These are phyloP conservation scores for Ogataea parapolymorpha DNA, from an alignment of 805 yeast species.

Conservation along the genomic window DNA sequence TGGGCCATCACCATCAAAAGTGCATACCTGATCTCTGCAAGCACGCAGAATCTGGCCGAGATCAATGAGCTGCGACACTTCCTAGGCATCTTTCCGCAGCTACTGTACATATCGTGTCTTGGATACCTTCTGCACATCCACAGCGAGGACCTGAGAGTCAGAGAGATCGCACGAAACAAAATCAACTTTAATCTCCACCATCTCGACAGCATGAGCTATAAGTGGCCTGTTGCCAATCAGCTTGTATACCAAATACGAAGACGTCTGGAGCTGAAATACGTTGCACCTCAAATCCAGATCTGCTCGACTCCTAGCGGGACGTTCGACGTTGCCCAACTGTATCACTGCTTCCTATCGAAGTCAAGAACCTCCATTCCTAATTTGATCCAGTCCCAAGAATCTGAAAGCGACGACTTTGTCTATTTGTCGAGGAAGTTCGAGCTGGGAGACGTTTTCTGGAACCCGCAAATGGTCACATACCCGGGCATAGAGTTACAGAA, in stretches of 20 bases:
- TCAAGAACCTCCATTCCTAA: slow-evolving; percentile 15
- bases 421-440: slow-evolving; percentile 2
- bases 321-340: background rate
- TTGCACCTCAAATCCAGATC: background rate
- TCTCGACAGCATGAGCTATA: slow-evolving; percentile 6
- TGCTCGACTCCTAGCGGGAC: slow-evolving; percentile 1
- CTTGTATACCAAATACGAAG: slow-evolving; percentile 4
- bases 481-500: background rate
- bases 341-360: background rate
- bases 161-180: slow-evolving; percentile 1
- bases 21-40: slow-evolving; percentile 6
- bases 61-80: slow-evolving; percentile 5
- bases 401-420: slow-evolving; percentile 8
- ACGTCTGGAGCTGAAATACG: slow-evolving; percentile 3
- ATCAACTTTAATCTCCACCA: slow-evolving; percentile 1
- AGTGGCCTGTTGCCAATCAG: slow-evolving; percentile 15
- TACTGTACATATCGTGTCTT: slow-evolving; percentile 10
- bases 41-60: slow-evolving; percentile 3
- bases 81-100: slow-evolving; percentile 2
- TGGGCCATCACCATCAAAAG: slow-evolving; percentile 11
- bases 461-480: slow-evolving; percentile 2
- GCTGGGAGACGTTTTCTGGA: slow-evolving; percentile 6
- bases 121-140: slow-evolving; percentile 10
- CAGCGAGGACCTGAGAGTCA: slow-evolving; percentile 4
- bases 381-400: slow-evolving; percentile 6